A percentile compares a stretch with the other conserved stretches of the same genome.
phyloP scores from a whole-genome alignment of 495 filamentous ascomycete genomes.

The Trichocladium antarcticum region DNA sequence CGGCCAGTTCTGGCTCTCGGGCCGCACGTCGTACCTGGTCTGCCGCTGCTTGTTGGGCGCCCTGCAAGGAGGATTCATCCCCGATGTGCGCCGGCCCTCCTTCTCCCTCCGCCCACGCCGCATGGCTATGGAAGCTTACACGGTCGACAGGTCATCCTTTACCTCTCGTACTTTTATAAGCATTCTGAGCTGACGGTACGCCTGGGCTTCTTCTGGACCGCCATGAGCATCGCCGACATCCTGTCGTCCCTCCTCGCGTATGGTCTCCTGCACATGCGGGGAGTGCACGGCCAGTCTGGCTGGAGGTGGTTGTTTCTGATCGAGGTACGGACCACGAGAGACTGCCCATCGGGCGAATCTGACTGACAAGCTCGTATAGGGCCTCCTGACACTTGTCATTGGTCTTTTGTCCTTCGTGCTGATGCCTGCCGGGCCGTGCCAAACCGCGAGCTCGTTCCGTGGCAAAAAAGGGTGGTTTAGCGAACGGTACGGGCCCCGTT shows the following conservation, averaged over 20 bases:
- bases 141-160: conserved; percentile 38
- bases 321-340: conserved; percentile 10
- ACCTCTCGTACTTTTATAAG: conserved; percentile 58
- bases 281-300: conserved; percentile 46
- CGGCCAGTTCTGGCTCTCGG: conserved; percentile 54
- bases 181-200: conserved; percentile 51
- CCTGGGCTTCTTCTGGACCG: conserved; percentile 48
- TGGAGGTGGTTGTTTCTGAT: conserved; percentile 46
- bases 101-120: too few relatives aligned
- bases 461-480: conserved; percentile 67
- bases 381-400: conserved; percentile 47
- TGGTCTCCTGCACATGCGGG: conserved; percentile 58
- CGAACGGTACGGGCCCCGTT: conserved; percentile 32
- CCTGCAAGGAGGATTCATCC: conserved; percentile 63
- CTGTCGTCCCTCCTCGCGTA: conserved; percentile 59
- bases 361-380: conserved; percentile 18
- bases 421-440: conserved; percentile 61
- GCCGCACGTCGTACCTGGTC: conserved; percentile 50
- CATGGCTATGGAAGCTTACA: neutral
- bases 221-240: conserved; percentile 55
- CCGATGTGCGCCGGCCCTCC: conserved; percentile 24
- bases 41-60: conserved; percentile 58
- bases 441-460: conserved; percentile 56
- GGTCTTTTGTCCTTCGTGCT: conserved; percentile 54
- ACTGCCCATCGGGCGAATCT: neutral